Evolutionary conservation across 306 rosid species (phyloP).

Genomic region (Coriaria nepalensis): DNA sequence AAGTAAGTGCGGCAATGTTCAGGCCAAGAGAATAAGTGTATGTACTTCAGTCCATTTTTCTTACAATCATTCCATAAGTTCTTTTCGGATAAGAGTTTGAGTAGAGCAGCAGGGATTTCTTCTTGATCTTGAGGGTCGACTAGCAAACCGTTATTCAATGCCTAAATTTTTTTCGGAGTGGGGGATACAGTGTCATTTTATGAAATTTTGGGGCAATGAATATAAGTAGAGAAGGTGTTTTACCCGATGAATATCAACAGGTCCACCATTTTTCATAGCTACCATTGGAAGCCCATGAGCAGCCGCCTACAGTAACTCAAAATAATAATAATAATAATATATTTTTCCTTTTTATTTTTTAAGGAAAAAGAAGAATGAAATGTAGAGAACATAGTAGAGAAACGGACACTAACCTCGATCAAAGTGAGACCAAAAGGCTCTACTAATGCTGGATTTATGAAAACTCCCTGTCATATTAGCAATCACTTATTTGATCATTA

Average conservation of each 20-base stretch:
- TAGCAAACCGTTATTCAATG: slow-evolving; percentile 51
- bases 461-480: slow-evolving; percentile 61
- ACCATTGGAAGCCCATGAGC: slow-evolving; percentile 94
- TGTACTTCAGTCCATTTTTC: slow-evolving; percentile 53
- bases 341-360: neutral
- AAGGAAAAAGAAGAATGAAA: slow-evolving; percentile 10
- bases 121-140: slow-evolving; percentile 66
- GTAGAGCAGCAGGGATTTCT: slow-evolving; percentile 46
- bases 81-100: slow-evolving; percentile 50
- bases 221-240: neutral
- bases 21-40: slow-evolving; percentile 67
- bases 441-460: slow-evolving; percentile 87
- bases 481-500: neutral
- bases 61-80: slow-evolving; percentile 52
- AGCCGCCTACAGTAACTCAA: slow-evolving; percentile 52
- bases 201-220: neutral
- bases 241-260: slow-evolving; percentile 83
- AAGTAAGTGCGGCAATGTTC: slow-evolving; percentile 63
- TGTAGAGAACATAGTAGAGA: neutral
- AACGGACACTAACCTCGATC: slow-evolving; percentile 50
- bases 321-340: slow-evolving; percentile 3
- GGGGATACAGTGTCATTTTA: neutral
- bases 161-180: slow-evolving; percentile 23
- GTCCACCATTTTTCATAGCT: slow-evolving; percentile 89
- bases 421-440: slow-evolving; percentile 90